Evolutionary conservation across 495 filamentous ascomycete species (phyloP).

Genomic region (Hypoxylon lenormandii): DNA sequence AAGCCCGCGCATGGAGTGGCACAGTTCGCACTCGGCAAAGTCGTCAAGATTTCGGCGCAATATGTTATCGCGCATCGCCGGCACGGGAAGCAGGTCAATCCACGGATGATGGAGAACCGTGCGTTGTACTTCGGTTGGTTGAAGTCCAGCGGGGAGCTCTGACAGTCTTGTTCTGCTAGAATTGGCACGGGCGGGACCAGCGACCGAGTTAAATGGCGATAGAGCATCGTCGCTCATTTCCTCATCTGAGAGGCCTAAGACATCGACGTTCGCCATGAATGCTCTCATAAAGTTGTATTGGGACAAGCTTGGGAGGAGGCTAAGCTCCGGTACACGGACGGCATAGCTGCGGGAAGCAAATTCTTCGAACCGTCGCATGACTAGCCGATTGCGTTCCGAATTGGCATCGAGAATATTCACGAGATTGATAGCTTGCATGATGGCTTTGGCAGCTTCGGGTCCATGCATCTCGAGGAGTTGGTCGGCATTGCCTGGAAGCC

Average conservation of each 20-base stretch:
- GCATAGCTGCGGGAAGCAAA: neutral
- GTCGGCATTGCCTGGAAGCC: too few relatives aligned
- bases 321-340: conserved; percentile 17
- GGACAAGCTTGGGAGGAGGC: neutral
- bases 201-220: neutral
- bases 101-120: conserved; percentile 38
- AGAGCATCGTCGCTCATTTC: neutral
- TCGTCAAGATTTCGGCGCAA: conserved; percentile 33
- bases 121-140: conserved; percentile 36
- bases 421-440: too few relatives aligned
- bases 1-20: conserved; percentile 43
- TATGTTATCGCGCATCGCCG: conserved; percentile 52
- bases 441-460: too few relatives aligned
- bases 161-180: too few relatives aligned
- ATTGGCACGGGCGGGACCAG: neutral
- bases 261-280: neutral
- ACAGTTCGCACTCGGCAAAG: conserved; percentile 42
- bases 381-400: neutral
- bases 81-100: conserved; percentile 53
- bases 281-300: neutral
- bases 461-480: too few relatives aligned
- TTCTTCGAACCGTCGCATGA: neutral
- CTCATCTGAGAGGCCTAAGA: neutral
- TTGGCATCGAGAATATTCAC: neutral
- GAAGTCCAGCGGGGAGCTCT: conserved; percentile 20